Evolutionary conservation across 129 eudicot genomes (phyloP).

Genomic region (Tanacetum coccineum): DNA sequence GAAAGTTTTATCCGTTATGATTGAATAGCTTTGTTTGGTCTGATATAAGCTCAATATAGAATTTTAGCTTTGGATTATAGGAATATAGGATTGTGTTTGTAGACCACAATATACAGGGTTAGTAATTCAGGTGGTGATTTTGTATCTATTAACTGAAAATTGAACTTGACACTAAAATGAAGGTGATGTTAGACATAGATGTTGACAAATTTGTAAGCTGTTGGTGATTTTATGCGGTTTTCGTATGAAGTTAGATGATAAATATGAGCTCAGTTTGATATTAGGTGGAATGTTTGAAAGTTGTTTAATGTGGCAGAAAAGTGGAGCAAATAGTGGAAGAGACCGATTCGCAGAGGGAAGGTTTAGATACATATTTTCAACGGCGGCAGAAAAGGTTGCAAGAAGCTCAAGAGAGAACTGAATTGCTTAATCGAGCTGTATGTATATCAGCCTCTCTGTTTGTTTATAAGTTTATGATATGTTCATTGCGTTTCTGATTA

Average conservation of each 20-base stretch:
- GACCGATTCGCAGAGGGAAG: conserved; percentile 79
- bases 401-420: conserved; percentile 93
- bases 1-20: no score
- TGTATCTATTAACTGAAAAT: conserved; percentile 1
- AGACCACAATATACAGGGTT: no score
- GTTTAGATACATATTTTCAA: conserved; percentile 70
- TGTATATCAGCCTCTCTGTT: conserved; percentile 19
- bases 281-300: no score
- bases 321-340: conserved; percentile 94
- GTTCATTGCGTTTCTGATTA: neutral
- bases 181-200: neutral
- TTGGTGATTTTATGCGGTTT: conserved; percentile 1
- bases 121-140: neutral
- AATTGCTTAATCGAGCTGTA: conserved; percentile 90
- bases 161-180: neutral
- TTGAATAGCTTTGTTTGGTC: neutral
- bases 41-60: conserved; percentile 1
- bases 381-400: conserved; percentile 70
- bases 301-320: conserved; percentile 49
- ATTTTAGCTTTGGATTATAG: neutral
- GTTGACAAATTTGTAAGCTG: neutral
- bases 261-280: conserved; percentile 4
- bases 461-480: neutral
- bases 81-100: no score
- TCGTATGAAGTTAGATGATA: conserved; percentile 45